A percentile compares a stretch with the other conserved stretches of the same genome.
Evolutionary conservation across 2,329 filamentous ascomycete genomes (phyloP).

Genomic region (Aspergillus pseudoglaucus): DNA sequence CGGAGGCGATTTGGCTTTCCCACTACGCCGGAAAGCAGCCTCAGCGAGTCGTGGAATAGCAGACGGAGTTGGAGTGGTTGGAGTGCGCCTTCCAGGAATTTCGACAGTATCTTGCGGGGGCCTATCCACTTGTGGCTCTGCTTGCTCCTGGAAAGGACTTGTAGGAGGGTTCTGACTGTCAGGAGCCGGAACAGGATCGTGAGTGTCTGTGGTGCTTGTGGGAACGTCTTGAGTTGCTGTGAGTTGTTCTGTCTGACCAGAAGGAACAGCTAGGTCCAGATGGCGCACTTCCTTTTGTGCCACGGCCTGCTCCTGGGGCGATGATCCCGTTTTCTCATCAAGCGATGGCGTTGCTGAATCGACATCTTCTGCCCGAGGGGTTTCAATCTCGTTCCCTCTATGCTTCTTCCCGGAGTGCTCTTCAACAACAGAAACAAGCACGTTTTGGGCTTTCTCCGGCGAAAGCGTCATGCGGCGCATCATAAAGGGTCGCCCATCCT

Average conservation of each 20-base stretch:
- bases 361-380: conserved; percentile 12
- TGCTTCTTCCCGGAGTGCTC: conserved; percentile 47
- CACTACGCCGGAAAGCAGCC: conserved; percentile 28
- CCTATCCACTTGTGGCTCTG: conserved; percentile 3
- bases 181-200: conserved; percentile 5
- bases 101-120: conserved; percentile 10
- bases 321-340: conserved; percentile 12
- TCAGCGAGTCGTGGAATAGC: conserved; percentile 36
- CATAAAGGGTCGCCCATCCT: conserved; percentile 25
- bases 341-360: conserved; percentile 16
- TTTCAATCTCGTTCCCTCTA: conserved; percentile 11
- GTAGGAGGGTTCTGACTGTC: conserved; percentile 5
- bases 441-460: conserved; percentile 57
- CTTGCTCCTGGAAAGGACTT: conserved; percentile 9
- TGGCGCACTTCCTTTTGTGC: conserved; percentile 53
- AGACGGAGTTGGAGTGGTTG: conserved; percentile 25
- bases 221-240: conserved; percentile 6
- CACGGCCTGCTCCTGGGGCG: conserved; percentile 18
- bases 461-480: conserved; percentile 44
- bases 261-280: conserved; percentile 52
- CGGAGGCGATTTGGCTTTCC: conserved; percentile 39
- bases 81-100: conserved; percentile 5
- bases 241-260: conserved; percentile 18
- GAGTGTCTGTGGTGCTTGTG: conserved; percentile 3
- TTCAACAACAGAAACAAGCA: conserved; percentile 59